Conservation (phyloP, 768 basidiomycete genomes). For the Dentipellis sp. region DNA sequence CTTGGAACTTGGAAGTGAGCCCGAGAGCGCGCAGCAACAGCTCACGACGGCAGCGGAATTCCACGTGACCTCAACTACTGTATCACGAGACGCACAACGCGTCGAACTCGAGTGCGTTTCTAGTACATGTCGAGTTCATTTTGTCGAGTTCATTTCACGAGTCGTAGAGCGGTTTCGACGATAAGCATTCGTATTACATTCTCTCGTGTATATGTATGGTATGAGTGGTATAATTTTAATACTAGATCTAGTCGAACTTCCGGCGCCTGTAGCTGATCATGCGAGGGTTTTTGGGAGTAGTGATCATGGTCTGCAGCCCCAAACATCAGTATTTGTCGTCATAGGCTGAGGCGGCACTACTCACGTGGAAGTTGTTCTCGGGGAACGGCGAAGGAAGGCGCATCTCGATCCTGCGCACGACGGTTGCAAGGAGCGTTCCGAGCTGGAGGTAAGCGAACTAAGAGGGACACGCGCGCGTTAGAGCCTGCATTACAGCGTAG, state of each 20-base stretch:
- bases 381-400: constrained; percentile 63
- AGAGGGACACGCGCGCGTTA: constrained; percentile 7
- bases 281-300: constrained; percentile 70
- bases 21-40: too few relatives aligned
- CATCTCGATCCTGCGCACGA: constrained; percentile 73
- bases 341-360: constrained; percentile 20
- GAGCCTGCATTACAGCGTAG: not conserved
- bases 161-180: not conserved
- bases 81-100: too few relatives aligned
- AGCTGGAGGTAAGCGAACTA: constrained; percentile 95
- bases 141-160: not conserved
- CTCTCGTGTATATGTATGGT: not conserved
- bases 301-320: constrained; percentile 76
- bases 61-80: too few relatives aligned
- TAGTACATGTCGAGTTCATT: not conserved
- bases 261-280: constrained; percentile 60
- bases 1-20: too few relatives aligned
- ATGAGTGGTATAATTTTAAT: not conserved
- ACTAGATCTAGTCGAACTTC: constrained; percentile 33
- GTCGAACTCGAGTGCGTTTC: too few relatives aligned
- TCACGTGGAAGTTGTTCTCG: constrained; percentile 81
- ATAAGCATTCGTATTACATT: not conserved
- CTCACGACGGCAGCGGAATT: too few relatives aligned
- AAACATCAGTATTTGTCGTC: not conserved
- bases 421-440: constrained; percentile 68